Evolutionary conservation across 2,329 filamentous ascomycete species (phyloP).

Genomic region (Ampelomyces quisqualis): DNA sequence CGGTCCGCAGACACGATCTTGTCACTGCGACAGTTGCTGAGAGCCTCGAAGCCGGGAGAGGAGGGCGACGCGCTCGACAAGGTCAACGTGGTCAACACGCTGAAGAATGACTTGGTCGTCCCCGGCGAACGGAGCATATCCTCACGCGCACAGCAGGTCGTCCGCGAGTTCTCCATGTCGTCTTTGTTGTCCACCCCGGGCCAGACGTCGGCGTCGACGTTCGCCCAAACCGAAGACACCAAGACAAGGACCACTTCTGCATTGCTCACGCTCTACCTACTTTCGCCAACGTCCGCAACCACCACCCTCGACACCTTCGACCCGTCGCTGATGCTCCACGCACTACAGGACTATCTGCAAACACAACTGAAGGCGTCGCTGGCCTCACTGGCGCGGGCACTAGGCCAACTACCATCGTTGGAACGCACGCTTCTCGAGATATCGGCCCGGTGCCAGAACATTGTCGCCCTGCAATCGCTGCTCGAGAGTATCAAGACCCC

Average conservation of each 20-base stretch:
- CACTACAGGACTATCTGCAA: conserved; percentile 79
- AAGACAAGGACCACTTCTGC: conserved; percentile 73
- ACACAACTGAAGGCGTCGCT: conserved; percentile 77
- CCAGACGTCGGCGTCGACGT: conserved; percentile 49
- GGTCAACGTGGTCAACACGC: conserved; percentile 68
- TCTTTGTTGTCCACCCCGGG: conserved; percentile 47
- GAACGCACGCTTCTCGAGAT: conserved; percentile 82
- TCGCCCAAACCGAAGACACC: conserved; percentile 69
- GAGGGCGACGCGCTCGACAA: conserved; percentile 75
- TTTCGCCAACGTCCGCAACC: conserved; percentile 66
- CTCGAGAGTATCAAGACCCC: conserved; percentile 69
- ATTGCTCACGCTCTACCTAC: conserved; percentile 72
- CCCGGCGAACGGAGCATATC: conserved; percentile 75
- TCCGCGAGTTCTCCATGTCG: conserved; percentile 81
- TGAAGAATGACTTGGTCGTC: conserved; percentile 68
- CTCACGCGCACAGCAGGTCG: conserved; percentile 71
- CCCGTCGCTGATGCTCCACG: conserved; percentile 71
- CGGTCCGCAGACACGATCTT: conserved; percentile 78
- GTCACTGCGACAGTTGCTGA: conserved; percentile 70
- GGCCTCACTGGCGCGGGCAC: conserved; percentile 69
- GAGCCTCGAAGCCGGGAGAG: conserved; percentile 65
- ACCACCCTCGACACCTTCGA: conserved; percentile 55
- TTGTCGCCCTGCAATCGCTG: conserved; percentile 81
- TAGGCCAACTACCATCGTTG: conserved; percentile 77
- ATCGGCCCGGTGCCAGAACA: conserved; percentile 81